Evolutionary conservation across 345 rosid species (phyloP).

Genomic region (Eucalyptus erythrocorys): DNA sequence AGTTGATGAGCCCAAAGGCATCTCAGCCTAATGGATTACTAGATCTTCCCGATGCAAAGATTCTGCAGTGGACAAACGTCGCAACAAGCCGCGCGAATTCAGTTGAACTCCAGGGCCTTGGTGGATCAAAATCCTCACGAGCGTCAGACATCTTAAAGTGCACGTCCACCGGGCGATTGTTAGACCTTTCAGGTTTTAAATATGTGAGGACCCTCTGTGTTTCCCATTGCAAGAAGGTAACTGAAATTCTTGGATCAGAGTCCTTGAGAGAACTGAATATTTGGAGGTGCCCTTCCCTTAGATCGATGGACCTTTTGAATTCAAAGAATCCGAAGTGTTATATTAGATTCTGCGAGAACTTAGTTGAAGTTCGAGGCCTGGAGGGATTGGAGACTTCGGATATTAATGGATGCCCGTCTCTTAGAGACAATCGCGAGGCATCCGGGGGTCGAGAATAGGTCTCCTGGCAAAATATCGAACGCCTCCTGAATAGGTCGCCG

Average conservation of each 20-base stretch:
- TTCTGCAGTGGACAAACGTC: not conserved
- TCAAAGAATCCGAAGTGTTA: not conserved
- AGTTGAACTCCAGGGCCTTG: not conserved
- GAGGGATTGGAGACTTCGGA: not conserved
- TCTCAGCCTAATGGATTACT: not conserved
- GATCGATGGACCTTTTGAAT: not conserved
- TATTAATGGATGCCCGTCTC: not conserved
- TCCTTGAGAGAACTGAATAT: not conserved
- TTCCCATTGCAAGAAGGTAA: fast-evolving
- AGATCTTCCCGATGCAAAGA: not conserved
- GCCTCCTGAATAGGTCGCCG: fast-evolving
- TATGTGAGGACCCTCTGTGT: not conserved
- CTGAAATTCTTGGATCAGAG: not conserved
- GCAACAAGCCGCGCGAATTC: not conserved
- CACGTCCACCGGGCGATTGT: not conserved
- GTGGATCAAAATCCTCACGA: not conserved
- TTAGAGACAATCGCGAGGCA: not conserved
- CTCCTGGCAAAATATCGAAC: too few species aligned
- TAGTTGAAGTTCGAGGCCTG: not conserved
- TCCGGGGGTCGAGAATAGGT: too few species aligned
- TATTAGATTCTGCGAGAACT: not conserved
- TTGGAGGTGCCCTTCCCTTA: not conserved
- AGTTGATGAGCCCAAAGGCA: fast-evolving
- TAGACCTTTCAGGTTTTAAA: not conserved
- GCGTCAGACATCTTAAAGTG: not conserved